phyloP scores from a whole-genome alignment of 768 basidiomycete species.

The Rhodotorula graminis region DNA sequence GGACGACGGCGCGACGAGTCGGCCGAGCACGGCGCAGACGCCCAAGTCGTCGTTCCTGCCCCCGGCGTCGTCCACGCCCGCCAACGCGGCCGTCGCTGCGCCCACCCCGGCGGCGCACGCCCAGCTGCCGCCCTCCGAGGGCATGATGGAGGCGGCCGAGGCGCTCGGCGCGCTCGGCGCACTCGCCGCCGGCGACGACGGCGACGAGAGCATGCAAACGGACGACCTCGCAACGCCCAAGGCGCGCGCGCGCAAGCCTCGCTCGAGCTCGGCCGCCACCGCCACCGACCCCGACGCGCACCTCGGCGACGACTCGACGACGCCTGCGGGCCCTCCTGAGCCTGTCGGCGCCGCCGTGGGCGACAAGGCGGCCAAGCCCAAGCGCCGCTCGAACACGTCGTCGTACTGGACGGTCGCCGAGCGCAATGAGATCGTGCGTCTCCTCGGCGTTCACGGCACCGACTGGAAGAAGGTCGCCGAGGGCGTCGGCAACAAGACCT shows the following conservation, averaged over 20 bases:
- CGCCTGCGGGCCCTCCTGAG: neutral
- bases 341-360: neutral
- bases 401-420: constrained; percentile 65
- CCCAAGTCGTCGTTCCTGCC: neutral
- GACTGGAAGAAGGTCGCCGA: constrained; percentile 67
- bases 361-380: constrained; percentile 22
- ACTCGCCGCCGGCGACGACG: neutral
- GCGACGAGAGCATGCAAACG: neutral
- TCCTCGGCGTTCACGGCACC: constrained; percentile 61
- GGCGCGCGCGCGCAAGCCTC: constrained; percentile 1
- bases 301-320: neutral
- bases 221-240: neutral
- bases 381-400: constrained; percentile 43
- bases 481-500: constrained; percentile 55
- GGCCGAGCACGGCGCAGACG: neutral
- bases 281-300: constrained; percentile 4
- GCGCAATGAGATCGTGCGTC: constrained; percentile 56
- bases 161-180: constrained; percentile 37
- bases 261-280: too few species aligned
- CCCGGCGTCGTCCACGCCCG: neutral
- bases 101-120: neutral
- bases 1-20: neutral
- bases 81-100: neutral
- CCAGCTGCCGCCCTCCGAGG: constrained; percentile 28
- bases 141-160: constrained; percentile 40